These are phyloP conservation scores for Bullera alba DNA, from an alignment of 768 basidiomycete species.

Conservation along the genomic window DNA sequence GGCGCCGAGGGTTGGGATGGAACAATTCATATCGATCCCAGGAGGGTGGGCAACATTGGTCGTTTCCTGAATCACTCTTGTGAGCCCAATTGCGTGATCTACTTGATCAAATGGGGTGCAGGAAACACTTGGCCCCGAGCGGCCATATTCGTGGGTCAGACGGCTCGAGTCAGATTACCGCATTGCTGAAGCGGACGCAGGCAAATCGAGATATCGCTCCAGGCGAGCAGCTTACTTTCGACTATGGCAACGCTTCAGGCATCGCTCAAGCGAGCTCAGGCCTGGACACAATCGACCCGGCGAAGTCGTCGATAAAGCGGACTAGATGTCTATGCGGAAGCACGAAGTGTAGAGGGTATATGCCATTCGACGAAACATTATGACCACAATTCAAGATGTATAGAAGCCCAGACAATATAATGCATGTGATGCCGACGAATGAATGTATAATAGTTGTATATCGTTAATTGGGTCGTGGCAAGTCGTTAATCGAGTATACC, in stretches of 20 bases:
- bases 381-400: too few species aligned
- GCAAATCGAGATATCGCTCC: slow-evolving; percentile 21
- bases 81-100: slow-evolving; percentile 41
- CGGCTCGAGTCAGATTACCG: background rate
- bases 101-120: slow-evolving; percentile 38
- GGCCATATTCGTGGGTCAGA: slow-evolving; percentile 43
- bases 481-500: too few species aligned
- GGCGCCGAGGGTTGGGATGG: background rate
- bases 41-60: slow-evolving; percentile 38
- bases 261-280: background rate
- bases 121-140: slow-evolving; percentile 28
- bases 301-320: too few species aligned
- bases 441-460: too few species aligned
- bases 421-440: too few species aligned
- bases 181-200: slow-evolving; percentile 13
- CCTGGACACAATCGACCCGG: background rate
- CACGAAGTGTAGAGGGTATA: background rate
- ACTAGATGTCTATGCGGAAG: background rate
- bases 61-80: slow-evolving; percentile 46
- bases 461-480: too few species aligned
- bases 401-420: too few species aligned
- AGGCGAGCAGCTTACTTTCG: slow-evolving; percentile 44
- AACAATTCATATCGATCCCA: slow-evolving; percentile 38
- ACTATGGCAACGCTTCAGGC: slow-evolving; percentile 42
- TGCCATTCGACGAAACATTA: slow-evolving; percentile 1